Conservation (phyloP, 331 rosid genomes). For the Dryas integrifolia region DNA sequence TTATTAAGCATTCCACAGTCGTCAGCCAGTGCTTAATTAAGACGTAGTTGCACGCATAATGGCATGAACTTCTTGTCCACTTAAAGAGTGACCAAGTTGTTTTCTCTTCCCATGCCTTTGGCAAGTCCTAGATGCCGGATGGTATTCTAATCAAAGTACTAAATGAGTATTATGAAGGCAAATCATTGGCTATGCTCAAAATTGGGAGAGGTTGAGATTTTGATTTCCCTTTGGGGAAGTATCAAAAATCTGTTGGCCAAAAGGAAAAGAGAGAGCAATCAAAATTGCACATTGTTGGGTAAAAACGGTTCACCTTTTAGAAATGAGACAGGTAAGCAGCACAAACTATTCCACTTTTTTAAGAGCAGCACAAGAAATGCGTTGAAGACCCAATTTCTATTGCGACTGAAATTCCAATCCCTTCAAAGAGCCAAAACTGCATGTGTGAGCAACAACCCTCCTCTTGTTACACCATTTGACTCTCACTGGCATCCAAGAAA, state of each 20-base stretch:
- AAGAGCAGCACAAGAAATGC: conserved; percentile 49
- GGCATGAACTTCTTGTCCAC: conserved; percentile 1
- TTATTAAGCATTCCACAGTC: too few species aligned
- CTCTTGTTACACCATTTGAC: conserved; percentile 25
- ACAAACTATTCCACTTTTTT: conserved; percentile 33
- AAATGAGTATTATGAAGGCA: too few species aligned
- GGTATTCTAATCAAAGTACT: too few species aligned
- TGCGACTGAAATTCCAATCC: neutral
- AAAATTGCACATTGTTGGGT: conserved; percentile 26
- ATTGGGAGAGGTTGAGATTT: neutral
- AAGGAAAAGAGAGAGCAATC: neutral
- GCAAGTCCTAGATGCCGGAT: too few species aligned
- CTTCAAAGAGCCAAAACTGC: conserved; percentile 19
- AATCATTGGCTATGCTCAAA: neutral
- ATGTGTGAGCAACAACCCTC: conserved; percentile 43
- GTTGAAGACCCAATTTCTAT: conserved; percentile 28
- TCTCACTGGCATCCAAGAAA: conserved; percentile 24
- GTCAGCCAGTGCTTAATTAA: too few species aligned
- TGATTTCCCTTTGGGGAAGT: neutral
- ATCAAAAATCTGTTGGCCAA: neutral
- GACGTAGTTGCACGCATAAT: too few species aligned
- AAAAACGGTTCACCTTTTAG: conserved; percentile 31
- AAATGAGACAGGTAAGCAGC: conserved; percentile 44
- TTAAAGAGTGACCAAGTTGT: neutral
- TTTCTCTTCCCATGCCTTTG: neutral